Evolutionary conservation across 1,284 basidiomycete species (phyloP).

Genomic region (Malassezia sp.): DNA sequence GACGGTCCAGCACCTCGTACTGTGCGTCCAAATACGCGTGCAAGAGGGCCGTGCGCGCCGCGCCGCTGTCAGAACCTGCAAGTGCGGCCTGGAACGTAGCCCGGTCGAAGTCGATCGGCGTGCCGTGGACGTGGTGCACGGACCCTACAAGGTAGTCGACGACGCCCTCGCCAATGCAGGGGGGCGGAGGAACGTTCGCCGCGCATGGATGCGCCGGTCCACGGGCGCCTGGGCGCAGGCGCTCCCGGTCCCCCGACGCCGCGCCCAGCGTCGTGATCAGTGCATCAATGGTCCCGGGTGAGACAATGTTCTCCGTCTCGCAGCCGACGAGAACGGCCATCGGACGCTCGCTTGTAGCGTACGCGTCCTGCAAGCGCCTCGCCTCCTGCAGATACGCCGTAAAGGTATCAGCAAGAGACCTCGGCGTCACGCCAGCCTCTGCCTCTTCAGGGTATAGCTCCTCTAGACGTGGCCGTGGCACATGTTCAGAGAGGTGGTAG

Average conservation of each 20-base stretch:
- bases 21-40: constrained; percentile 35
- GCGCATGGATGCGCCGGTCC: neutral
- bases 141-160: constrained; percentile 89
- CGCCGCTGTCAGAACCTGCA: constrained; percentile 8
- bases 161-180: constrained; percentile 13
- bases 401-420: constrained; percentile 56
- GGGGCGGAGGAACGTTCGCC: neutral
- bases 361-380: constrained; percentile 55
- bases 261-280: constrained; percentile 49
- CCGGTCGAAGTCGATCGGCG: constrained; percentile 86
- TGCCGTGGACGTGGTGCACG: constrained; percentile 74
- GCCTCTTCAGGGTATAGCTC: constrained; percentile 91
- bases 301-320: constrained; percentile 81
- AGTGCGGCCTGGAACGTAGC: constrained; percentile 59
- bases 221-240: too few relatives aligned
- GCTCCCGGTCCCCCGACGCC: constrained; percentile 3
- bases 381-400: constrained; percentile 63
- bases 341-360: neutral
- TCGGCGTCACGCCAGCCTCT: constrained; percentile 48
- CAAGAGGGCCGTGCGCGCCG: constrained; percentile 19
- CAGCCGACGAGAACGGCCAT: constrained; percentile 76
- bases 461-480: constrained; percentile 64
- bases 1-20: constrained; percentile 47
- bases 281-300: constrained; percentile 54
- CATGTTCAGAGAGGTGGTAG: constrained; percentile 87